Percentiles rank a stretch among this genome's conserved stretches.
Conservation (phyloP, 2,329 filamentous ascomycete species). For the Colletotrichum sp. region DNA sequence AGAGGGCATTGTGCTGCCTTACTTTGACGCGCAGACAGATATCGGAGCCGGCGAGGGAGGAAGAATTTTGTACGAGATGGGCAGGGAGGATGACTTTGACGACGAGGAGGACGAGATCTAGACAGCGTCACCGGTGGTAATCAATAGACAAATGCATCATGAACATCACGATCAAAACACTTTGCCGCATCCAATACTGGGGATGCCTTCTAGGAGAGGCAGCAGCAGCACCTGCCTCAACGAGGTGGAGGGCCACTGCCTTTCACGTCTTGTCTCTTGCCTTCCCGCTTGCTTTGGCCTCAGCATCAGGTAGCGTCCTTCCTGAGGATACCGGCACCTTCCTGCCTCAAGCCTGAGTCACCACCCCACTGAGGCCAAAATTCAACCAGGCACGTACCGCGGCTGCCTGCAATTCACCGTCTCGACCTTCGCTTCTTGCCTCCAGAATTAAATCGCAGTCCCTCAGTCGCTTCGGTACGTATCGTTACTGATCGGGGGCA, state of each 20-base stretch:
- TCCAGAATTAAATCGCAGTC: not conserved
- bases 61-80: constrained; percentile 96
- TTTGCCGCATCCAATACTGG: not conserved
- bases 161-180: not conserved
- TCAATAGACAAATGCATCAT: not conserved
- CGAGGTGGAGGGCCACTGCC: not conserved
- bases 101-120: constrained; percentile 94
- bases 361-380: constrained; percentile 9
- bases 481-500: not conserved
- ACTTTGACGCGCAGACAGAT: constrained; percentile 93
- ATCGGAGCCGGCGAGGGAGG: constrained; percentile 83
- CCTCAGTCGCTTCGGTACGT: not conserved
- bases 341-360: not conserved
- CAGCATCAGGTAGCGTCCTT: not conserved
- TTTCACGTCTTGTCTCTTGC: not conserved
- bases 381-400: not conserved
- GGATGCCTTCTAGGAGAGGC: not conserved
- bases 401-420: not conserved
- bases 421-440: not conserved
- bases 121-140: not conserved
- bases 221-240: not conserved
- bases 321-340: not conserved
- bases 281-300: not conserved
- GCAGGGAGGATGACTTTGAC: constrained; percentile 94
- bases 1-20: constrained; percentile 90